Evolutionary conservation across 2,329 filamentous ascomycete species (phyloP), one percentile per base, ranked within the genome.

Genomic region (Colletotrichum costaricense): DNA sequence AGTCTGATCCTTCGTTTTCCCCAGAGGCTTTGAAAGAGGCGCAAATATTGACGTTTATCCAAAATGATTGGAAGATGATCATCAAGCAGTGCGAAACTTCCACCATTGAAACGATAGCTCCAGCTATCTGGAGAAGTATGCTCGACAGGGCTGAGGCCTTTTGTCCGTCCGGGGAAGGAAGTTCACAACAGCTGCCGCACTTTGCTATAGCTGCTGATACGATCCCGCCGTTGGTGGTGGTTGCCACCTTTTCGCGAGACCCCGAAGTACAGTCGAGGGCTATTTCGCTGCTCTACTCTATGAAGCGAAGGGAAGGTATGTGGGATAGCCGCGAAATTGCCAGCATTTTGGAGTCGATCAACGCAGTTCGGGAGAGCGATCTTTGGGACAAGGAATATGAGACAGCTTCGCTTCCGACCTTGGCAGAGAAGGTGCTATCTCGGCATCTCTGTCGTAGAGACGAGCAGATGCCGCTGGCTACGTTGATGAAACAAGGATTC

Each of bases 321-420:
- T 78, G 76, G 75, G 76, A 78, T 11, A 78, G 76, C 12, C 62
- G 73, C 14, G 77, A 78, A 12, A 49, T 49, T 8, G 38, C 38
- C 38, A 42, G 16, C 1, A 42, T 42, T 19, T 42, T 42, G 38
- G 38, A 42, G 38, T 42, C 38, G 5, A 42, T 42, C 38, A 42
- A 42, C 16, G 38, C 38, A 7, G 38, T 42, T 19, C 16, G 38
- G 16, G 38, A 3, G 38, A 42, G 38, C 16, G 38, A 42, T 42
- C 38, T 42, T 1, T 42, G 38, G 38, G 38, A 42, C 16, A 42
- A 19, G 6, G 38, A 19, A 42, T 42, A 19, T 42, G 38, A 42
- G 16, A 42, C 38, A 42, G 38, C 38, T 42, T 42, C 38, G 38
- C 38, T 42, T 8, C 38, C 38, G 9, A 19, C 16, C 16, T 3